Evolutionary conservation across 768 basidiomycete species (phyloP).

Genomic region (Tricholoma terreum): DNA sequence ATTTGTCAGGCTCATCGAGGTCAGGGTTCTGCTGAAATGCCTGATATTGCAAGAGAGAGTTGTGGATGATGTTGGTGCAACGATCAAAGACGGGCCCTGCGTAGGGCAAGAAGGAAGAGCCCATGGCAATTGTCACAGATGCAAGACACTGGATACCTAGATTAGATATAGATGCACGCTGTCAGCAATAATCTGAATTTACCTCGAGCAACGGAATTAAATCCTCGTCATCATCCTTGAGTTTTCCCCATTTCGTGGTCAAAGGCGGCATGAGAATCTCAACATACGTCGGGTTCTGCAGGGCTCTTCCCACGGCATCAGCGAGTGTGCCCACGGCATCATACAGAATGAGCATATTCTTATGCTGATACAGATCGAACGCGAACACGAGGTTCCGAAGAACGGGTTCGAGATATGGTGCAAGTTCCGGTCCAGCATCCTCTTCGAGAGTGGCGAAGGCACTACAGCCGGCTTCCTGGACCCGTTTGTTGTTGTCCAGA

Average conservation of each 20-base stretch:
- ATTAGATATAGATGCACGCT: neutral
- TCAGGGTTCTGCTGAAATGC: slow-evolving; percentile 86
- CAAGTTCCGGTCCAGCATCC: slow-evolving; percentile 87
- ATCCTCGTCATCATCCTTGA: slow-evolving; percentile 90
- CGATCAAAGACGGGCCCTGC: slow-evolving; percentile 91
- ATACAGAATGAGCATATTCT: slow-evolving; percentile 97
- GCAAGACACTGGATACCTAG: slow-evolving; percentile 74
- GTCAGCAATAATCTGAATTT: slow-evolving; percentile 12
- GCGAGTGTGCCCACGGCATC: slow-evolving; percentile 99
- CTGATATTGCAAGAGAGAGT: slow-evolving; percentile 80
- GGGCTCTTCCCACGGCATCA: slow-evolving; percentile 87
- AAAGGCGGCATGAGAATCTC: slow-evolving; percentile 97
- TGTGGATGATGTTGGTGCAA: slow-evolving; percentile 82
- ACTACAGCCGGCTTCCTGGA: slow-evolving; percentile 98
- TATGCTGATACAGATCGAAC: slow-evolving; percentile 98
- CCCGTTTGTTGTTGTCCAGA: slow-evolving; percentile 96
- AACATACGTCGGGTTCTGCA: slow-evolving; percentile 83
- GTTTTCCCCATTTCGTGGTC: slow-evolving; percentile 83
- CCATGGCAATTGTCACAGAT: slow-evolving; percentile 96
- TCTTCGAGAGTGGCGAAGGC: slow-evolving; percentile 99
- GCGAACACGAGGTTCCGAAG: slow-evolving; percentile 93
- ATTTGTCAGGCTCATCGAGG: slow-evolving; percentile 91
- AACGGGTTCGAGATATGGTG: slow-evolving; percentile 93
- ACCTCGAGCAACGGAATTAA: slow-evolving; percentile 96
- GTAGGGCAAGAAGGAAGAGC: slow-evolving; percentile 82